Percentiles rank a stretch among this genome's conserved stretches.
These are phyloP conservation scores for Barbarea vulgaris DNA, from an alignment of 345 rosid species.

Conservation along the genomic window DNA sequence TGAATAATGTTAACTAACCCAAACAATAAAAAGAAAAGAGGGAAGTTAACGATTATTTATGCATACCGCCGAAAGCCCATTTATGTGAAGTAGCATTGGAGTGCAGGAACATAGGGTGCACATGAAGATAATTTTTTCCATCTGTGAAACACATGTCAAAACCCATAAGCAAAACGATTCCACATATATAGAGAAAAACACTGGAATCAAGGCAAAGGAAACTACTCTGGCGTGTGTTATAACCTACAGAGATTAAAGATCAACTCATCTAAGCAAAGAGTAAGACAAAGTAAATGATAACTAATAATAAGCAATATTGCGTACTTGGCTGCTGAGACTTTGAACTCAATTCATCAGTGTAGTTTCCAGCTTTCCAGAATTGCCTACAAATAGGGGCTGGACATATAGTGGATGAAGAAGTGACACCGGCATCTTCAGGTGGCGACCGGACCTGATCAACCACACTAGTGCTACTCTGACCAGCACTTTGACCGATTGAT, in stretches of 20 bases:
- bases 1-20: not conserved
- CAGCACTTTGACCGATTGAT: slow-evolving; percentile 51
- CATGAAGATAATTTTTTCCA: slow-evolving; percentile 80
- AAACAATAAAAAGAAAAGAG: not conserved
- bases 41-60: not conserved
- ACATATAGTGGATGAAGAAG: slow-evolving; percentile 55
- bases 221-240: not conserved
- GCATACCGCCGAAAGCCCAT: slow-evolving; percentile 98
- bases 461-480: slow-evolving; percentile 59
- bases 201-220: slow-evolving; percentile 8
- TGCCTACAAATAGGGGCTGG: slow-evolving; percentile 85
- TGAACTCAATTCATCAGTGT: slow-evolving; percentile 50
- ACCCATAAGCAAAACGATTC: slow-evolving; percentile 7
- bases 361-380: slow-evolving; percentile 94
- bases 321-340: slow-evolving; percentile 64
- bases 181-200: not conserved
- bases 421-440: slow-evolving; percentile 65
- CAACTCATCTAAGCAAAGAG: slow-evolving; percentile 18
- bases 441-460: slow-evolving; percentile 77
- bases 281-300: slow-evolving; percentile 4
- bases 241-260: not conserved
- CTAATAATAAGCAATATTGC: slow-evolving; percentile 21
- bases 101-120: slow-evolving; percentile 97
- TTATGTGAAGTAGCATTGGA: slow-evolving; percentile 99
- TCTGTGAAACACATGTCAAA: slow-evolving; percentile 41